phyloP scores from a whole-genome alignment of 768 basidiomycete species.

The Daedalea quercina region DNA sequence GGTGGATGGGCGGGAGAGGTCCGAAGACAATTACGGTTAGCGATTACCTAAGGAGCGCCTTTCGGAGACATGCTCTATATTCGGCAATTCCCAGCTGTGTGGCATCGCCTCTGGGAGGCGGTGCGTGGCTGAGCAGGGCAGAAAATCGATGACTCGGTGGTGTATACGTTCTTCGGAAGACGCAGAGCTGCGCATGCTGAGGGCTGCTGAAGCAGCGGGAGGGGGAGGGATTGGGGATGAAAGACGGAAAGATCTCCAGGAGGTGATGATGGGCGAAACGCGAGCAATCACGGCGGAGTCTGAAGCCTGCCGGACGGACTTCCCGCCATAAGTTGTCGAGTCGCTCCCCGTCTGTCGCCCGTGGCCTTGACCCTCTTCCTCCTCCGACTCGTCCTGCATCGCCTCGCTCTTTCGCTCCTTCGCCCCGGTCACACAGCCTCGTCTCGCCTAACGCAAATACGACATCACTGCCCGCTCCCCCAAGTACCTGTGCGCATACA shows the following conservation, averaged over 20 bases:
- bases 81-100: too few species aligned
- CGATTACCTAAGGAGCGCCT: too few species aligned
- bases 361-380: background rate
- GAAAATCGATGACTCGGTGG: too few species aligned
- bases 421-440: background rate
- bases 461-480: background rate
- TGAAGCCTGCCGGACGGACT: background rate
- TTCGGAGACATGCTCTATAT: too few species aligned
- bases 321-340: background rate
- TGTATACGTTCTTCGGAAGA: too few species aligned
- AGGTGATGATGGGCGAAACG: background rate
- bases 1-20: too few species aligned
- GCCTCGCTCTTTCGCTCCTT: background rate
- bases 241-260: background rate
- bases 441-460: background rate
- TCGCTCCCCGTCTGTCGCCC: background rate
- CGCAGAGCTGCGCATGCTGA: too few species aligned
- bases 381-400: background rate
- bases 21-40: too few species aligned
- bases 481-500: slow-evolving; percentile 2
- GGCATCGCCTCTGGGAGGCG: too few species aligned
- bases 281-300: slow-evolving; percentile 1
- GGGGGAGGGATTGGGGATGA: background rate
- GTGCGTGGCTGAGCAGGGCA: too few species aligned
- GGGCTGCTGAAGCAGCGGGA: background rate